Evolutionary conservation across 1,139 yeast genomes (phyloP).

Genomic region (Suzukiozyma palmioleophila): DNA sequence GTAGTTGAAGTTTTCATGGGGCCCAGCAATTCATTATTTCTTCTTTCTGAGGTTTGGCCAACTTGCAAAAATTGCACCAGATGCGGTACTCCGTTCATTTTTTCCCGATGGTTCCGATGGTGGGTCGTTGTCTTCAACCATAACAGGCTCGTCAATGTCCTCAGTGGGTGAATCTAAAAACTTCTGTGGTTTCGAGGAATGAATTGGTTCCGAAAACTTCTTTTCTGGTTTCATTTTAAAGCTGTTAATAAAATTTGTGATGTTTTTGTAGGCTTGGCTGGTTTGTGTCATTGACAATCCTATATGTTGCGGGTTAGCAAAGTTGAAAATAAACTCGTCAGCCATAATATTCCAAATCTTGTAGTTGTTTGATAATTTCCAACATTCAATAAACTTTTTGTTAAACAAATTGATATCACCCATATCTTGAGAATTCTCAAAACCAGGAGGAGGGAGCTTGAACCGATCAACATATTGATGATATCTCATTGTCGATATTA

Average conservation of each 20-base stretch:
- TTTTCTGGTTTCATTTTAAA: conserved; percentile 15
- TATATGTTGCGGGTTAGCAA: conserved; percentile 73
- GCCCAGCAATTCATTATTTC: not conserved
- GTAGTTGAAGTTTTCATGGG: no score
- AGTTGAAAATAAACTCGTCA: conserved; percentile 86
- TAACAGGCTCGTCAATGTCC: not conserved
- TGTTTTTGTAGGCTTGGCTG: conserved; percentile 16
- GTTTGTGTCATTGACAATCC: conserved; percentile 12
- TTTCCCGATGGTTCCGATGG: not conserved
- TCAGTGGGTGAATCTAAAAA: conserved; percentile 10
- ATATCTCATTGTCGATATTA: conserved; percentile 70
- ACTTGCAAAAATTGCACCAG: not conserved
- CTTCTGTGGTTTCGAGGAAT: conserved; percentile 15
- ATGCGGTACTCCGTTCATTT: not conserved
- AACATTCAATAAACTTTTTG: conserved; percentile 50
- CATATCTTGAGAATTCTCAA: conserved; percentile 15
- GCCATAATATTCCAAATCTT: conserved; percentile 67
- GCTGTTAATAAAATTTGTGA: conserved; percentile 25
- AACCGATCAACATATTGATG: conserved; percentile 51
- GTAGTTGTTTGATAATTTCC: conserved; percentile 69
- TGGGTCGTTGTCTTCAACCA: not conserved
- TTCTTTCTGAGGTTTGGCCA: conserved; percentile 2
- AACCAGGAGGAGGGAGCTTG: conserved; percentile 42
- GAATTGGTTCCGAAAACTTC: conserved; percentile 3
- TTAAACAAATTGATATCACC: conserved; percentile 44